Conservation (phyloP, 2,329 filamentous ascomycete species). For the Sarocladium strictum region DNA sequence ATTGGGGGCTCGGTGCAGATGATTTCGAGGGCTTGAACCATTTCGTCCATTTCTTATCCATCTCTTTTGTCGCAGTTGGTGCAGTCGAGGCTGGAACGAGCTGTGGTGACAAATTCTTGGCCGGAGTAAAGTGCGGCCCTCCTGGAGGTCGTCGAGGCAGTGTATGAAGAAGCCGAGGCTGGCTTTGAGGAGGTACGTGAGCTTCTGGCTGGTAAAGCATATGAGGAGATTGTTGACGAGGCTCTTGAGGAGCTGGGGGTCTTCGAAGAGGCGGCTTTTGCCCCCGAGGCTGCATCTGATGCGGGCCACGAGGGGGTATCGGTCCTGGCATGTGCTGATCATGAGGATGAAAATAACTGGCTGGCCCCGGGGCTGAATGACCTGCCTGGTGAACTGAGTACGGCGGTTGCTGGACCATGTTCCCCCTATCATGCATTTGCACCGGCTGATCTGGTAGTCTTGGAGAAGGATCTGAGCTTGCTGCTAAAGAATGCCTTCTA, state of each 20-base stretch:
- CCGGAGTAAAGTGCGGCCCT: not conserved
- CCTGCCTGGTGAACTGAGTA: not conserved
- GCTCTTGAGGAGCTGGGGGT: no score
- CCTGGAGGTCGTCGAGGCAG: not conserved
- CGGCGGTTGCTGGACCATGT: not conserved
- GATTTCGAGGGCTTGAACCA: conserved; percentile 22
- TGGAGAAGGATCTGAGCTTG: not conserved
- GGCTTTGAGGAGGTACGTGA: not conserved
- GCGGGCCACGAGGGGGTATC: not conserved
- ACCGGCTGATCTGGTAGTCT: not conserved
- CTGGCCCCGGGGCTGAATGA: not conserved
- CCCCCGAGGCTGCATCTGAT: not conserved
- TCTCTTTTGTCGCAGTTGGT: conserved; percentile 13
- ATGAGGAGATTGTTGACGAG: not conserved
- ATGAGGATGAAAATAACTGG: not conserved
- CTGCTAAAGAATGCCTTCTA: not conserved
- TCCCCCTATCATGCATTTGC: not conserved
- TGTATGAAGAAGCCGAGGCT: not conserved
- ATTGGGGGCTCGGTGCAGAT: not conserved
- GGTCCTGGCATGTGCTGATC: not conserved
- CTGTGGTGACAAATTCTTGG: not conserved
- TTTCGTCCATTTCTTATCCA: conserved; percentile 22
- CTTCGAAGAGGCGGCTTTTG: not conserved
- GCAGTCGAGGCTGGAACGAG: not conserved
- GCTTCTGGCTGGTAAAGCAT: not conserved